These are phyloP conservation scores for Colletotrichum navitas DNA, from an alignment of 2,329 filamentous ascomycete genomes.

Conservation along the genomic window DNA sequence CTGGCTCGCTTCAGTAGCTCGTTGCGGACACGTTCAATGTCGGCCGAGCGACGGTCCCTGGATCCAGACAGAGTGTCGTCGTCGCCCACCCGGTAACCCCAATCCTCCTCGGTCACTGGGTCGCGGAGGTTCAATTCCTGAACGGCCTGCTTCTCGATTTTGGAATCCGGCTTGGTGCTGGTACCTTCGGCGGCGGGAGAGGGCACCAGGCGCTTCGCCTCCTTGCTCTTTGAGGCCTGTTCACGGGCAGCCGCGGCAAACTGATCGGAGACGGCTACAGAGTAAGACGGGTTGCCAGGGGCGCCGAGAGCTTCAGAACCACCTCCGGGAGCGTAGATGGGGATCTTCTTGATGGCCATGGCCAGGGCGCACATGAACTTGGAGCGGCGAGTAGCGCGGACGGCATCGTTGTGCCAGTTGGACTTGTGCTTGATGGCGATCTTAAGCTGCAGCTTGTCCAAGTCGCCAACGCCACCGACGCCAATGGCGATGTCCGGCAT, in stretches of 20 bases:
- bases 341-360: conserved; percentile 85
- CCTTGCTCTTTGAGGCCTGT: conserved; percentile 69
- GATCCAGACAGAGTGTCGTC: conserved; percentile 51
- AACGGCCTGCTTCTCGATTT: conserved; percentile 59
- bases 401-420: conserved; percentile 88
- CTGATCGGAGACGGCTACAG: conserved; percentile 78
- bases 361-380: conserved; percentile 98
- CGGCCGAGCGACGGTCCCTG: conserved; percentile 50
- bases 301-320: conserved; percentile 72
- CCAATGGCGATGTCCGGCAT: conserved; percentile 84
- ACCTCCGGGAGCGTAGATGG: conserved; percentile 85
- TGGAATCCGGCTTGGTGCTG: conserved; percentile 41
- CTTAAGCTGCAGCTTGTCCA: conserved; percentile 88
- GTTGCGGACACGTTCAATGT: conserved; percentile 54
- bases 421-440: conserved; percentile 92
- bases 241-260: conserved; percentile 73
- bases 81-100: conserved; percentile 53
- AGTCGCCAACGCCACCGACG: conserved; percentile 81
- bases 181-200: conserved; percentile 45
- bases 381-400: conserved; percentile 84
- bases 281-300: conserved; percentile 83
- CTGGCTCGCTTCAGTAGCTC: conserved; percentile 58
- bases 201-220: conserved; percentile 75
- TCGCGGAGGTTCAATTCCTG: conserved; percentile 59
- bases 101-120: conserved; percentile 53